Base-by-base conservation (phyloP, 768 basidiomycete species). In the Hortiboletus flavorubellus region DNA sequence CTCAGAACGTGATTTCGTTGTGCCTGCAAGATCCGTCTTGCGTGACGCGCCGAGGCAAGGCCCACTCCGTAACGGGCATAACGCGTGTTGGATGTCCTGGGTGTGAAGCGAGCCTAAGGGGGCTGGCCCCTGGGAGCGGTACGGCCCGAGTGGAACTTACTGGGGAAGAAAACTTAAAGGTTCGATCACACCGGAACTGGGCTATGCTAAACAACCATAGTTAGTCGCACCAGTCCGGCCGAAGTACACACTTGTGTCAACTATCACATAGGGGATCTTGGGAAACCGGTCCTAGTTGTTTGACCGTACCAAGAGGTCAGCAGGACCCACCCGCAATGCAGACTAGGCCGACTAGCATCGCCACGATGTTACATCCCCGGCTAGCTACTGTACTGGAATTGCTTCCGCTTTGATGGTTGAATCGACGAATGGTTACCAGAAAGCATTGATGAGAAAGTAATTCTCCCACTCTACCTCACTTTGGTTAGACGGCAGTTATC, bases 171-270 rank as follows among this genome's bases (percentile, higher is more conserved):
- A 47, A 52, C 26, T 35, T 29, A 55, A 51, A 55, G 41, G 50
- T 68, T 72, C 68, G 70, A 68, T 68, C 66, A 68, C 45, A 60
- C 49, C 67, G 67, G 67, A 59, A 14, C 33, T 56, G 51, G 68
- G 70, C 68, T 62, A 66, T 70, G 68, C 66, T n/a, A 5, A 34
- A 54, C 51, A 54, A 39, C 54, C 56, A 63, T 59, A 64, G 53
- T 61, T 54, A 26, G 58, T 59, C 40, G 26, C 41, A 45, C 43
- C 46, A 60, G 49, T 43, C 21, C 26, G 30, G 34, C 64, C 57
- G 43, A 53, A 21, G 23, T 31, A 23, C 21, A 50, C 53, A 53
- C 64, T 49, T 44, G 43, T 57, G 33, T 30, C 29, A 49, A 48
- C 33, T 43, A 38, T 55, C 46, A 35, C 38, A 49, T 51, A 46